A percentile compares a stretch with the other conserved stretches of the same genome.
phyloP scores from a whole-genome alignment of 2,329 filamentous ascomycete genomes.

The Aphanoascus verrucosus region DNA sequence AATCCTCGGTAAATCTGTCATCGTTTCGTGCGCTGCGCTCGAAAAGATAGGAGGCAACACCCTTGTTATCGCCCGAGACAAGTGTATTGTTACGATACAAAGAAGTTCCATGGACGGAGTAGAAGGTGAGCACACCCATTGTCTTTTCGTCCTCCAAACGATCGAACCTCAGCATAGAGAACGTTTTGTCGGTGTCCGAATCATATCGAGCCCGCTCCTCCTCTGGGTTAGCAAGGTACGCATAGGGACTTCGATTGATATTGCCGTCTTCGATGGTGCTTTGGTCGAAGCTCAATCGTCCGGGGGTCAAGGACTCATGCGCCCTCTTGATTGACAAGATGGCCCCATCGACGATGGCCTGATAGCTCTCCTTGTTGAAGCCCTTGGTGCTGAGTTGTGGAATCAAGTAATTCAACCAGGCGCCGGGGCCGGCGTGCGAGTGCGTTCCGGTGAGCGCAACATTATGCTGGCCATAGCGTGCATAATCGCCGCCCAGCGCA shows the following conservation, averaged over 20 bases:
- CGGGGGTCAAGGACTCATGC: conserved; percentile 59
- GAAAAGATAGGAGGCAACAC: conserved; percentile 75
- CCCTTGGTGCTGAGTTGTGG: conserved; percentile 83
- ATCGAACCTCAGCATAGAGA: conserved; percentile 71
- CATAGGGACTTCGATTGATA: conserved; percentile 78
- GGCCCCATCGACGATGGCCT: conserved; percentile 78
- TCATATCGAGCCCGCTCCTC: conserved; percentile 61
- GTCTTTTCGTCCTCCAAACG: conserved; percentile 63
- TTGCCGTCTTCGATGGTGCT: conserved; percentile 64
- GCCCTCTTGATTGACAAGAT: conserved; percentile 71
- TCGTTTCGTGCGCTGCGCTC: conserved; percentile 56
- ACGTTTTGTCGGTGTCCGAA: conserved; percentile 58
- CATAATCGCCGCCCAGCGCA: conserved; percentile 59
- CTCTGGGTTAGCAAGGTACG: conserved; percentile 76
- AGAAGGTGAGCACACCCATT: conserved; percentile 78
- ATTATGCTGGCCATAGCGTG: conserved; percentile 66
- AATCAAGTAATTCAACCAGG: conserved; percentile 88
- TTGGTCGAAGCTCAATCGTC: conserved; percentile 59
- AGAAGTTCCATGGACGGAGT: conserved; percentile 83
- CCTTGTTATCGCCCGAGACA: conserved; percentile 91
- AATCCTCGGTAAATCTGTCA: conserved; percentile 49
- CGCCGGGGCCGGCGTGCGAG: conserved; percentile 81
- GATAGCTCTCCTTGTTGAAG: conserved; percentile 76
- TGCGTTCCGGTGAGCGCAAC: conserved; percentile 87
- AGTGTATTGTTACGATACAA: conserved; percentile 86